These are phyloP conservation scores for Gossypium gossypioides DNA, from an alignment of 441 rosid species.

Conservation along the genomic window DNA sequence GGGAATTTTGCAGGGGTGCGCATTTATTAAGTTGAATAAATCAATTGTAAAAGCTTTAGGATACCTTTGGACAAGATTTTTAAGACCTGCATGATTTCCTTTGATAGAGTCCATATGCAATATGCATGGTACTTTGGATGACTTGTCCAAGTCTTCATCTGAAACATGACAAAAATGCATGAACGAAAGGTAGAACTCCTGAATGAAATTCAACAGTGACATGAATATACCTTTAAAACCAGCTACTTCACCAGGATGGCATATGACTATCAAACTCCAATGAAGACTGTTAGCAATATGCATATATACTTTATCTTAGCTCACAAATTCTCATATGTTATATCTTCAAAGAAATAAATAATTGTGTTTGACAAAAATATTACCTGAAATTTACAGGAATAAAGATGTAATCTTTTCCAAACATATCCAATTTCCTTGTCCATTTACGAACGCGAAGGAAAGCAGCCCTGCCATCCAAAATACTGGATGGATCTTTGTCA, in stretches of 20 bases:
- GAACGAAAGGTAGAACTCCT: conserved; percentile 6
- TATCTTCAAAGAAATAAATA: conserved; percentile 3
- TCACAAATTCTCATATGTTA: conserved; percentile 3
- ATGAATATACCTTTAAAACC: conserved; percentile 35
- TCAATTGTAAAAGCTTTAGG: conserved; percentile 10
- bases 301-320: conserved; percentile 23
- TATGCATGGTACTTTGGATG: conserved; percentile 46
- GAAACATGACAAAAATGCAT: conserved; percentile 16
- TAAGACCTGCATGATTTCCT: conserved; percentile 63
- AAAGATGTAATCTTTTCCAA: conserved; percentile 65
- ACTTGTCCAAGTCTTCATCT: conserved; percentile 36
- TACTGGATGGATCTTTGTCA: conserved; percentile 68
- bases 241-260: conserved; percentile 62
- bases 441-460: conserved; percentile 67
- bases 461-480: conserved; percentile 63
- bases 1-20: neutral
- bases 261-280: conserved; percentile 67
- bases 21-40: neutral
- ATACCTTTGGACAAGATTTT: conserved; percentile 58
- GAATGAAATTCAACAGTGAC: conserved; percentile 5
- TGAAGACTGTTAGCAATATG: conserved; percentile 41
- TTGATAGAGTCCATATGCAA: conserved; percentile 64
- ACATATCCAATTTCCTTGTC: conserved; percentile 65
- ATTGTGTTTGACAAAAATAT: conserved; percentile 15
- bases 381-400: conserved; percentile 71